Evolutionary conservation across 2,329 filamentous ascomycete genomes (phyloP).

Genomic region (Onygena corvina): DNA sequence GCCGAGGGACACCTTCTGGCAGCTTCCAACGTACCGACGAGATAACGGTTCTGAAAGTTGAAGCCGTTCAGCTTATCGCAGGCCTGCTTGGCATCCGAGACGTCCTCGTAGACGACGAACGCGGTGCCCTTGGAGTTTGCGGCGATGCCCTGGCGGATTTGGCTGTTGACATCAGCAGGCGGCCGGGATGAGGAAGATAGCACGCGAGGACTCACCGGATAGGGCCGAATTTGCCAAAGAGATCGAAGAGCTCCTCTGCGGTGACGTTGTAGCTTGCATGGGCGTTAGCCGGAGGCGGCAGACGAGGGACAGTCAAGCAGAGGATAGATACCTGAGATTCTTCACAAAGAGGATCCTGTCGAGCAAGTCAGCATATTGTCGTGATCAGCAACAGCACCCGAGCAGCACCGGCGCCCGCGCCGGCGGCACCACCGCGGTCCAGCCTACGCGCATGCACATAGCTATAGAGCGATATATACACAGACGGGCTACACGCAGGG

Average conservation of each 20-base stretch:
- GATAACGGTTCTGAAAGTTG: conserved; percentile 99
- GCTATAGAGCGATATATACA: neutral
- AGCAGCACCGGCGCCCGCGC: too few species aligned
- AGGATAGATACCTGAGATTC: conserved; percentile 95
- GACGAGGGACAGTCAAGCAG: neutral
- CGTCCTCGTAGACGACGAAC: conserved; percentile 99
- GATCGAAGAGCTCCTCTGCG: conserved; percentile 92
- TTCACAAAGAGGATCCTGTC: conserved; percentile 97
- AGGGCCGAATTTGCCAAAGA: conserved; percentile 94
- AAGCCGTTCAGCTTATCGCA: conserved; percentile 99
- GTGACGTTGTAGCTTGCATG: conserved; percentile 84
- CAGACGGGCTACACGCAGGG: neutral
- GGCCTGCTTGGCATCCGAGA: conserved; percentile 95
- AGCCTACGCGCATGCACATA: too few species aligned
- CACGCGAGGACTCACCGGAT: conserved; percentile 57
- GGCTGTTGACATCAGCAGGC: conserved; percentile 43
- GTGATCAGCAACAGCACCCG: too few species aligned
- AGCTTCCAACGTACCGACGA: conserved; percentile 61
- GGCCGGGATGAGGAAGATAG: neutral
- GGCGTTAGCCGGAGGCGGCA: neutral
- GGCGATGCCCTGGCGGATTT: conserved; percentile 96
- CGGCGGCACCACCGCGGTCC: too few species aligned
- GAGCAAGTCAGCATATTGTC: conserved; percentile 2
- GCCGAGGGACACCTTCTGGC: neutral
- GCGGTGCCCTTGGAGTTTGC: conserved; percentile 96